Percentiles rank a stretch among this genome's conserved stretches.
Conservation (phyloP, 2,329 filamentous ascomycete genomes). For the Tolypocladium inflatum region DNA sequence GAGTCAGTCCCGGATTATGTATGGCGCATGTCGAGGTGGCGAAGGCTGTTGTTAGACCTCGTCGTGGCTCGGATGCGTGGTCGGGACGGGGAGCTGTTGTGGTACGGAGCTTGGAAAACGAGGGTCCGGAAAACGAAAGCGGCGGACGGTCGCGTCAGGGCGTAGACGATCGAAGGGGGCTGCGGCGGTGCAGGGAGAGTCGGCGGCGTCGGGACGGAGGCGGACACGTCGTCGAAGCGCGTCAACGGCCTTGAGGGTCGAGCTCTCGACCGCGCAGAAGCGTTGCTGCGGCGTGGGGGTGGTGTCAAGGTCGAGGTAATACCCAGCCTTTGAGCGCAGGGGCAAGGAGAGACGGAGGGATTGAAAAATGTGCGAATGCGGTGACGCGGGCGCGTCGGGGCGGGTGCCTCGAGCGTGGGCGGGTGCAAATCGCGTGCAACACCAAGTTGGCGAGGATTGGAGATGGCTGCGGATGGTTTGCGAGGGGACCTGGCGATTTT, state of each 20-base stretch:
- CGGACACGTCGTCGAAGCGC: constrained; percentile 18
- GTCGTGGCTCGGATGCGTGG: constrained; percentile 9
- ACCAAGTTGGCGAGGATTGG: constrained; percentile 40
- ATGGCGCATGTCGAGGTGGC: constrained; percentile 28
- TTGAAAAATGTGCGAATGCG: constrained; percentile 33
- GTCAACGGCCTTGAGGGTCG: constrained; percentile 8
- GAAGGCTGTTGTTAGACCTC: constrained; percentile 6
- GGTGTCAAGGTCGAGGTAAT: constrained; percentile 5
- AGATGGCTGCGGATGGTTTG: constrained; percentile 51
- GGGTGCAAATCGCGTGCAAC: constrained; percentile 46
- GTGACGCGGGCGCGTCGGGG: constrained; percentile 30
- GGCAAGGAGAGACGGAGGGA: constrained; percentile 7
- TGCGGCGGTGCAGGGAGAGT: constrained; percentile 8
- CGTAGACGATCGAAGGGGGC: constrained; percentile 3
- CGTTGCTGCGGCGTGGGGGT: constrained; percentile 9
- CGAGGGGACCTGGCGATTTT: constrained; percentile 51
- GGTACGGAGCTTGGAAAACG: constrained; percentile 1
- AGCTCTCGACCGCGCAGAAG: constrained; percentile 5
- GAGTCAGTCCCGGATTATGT: constrained; percentile 16
- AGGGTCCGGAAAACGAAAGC: constrained; percentile 1
- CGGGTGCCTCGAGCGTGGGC: constrained; percentile 29
- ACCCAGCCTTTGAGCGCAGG: constrained; percentile 2
- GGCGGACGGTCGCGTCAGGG: constrained; percentile 14
- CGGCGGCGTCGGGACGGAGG: constrained; percentile 10
- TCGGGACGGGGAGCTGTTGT: constrained; percentile 9